Base-by-base conservation (phyloP, 148 eudicot species). In the Vaccinium vitisidaea region DNA sequence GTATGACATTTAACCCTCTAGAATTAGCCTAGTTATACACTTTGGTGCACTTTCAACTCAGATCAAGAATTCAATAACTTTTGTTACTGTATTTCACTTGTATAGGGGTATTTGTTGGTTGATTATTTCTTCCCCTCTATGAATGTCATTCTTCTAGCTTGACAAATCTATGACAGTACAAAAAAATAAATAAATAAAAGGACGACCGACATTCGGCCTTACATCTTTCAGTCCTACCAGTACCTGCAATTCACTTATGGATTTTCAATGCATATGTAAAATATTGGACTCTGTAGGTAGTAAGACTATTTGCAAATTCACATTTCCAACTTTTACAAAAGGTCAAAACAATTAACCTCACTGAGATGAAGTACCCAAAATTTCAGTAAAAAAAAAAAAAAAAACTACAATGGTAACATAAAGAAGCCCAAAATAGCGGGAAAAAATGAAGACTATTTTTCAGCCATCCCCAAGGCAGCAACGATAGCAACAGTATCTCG, bases 381-480 rank as follows among this genome's bases (percentile, higher is more conserved):
- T 86, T 86, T 85, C 76, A 50, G 87, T 77, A 8, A 9, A 65
- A 65, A 63, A 56, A 65, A 65, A 63, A 56, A 82, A 65, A 70
- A 84, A 9, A 32, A 39, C 77, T 70, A 82, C 25, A 82, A 55
- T 1, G 13, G 56, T 21, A 74, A 55, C 39, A 54, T 6, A 13
- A 61, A 69, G 27, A 69, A 27, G 80, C 82, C 84, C 87, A 25
- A 67, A 83, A 71, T 59, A 86, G 80, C 61, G 85, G 80, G 75
- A 25, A 79, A 79, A 55, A 79, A 56, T 56, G 21, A 82, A 87
- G 77, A 84, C 71, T 78, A 83, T 83, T 75, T 89, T 69, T 69
- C 80, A 87, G 69, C 79, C 82, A 82, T 82, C 86, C 83, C 88
- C 82, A 75, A 75, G 77, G 81, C 65, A 46, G 73, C 32, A 4